phyloP scores from a whole-genome alignment of 169 alveolate species.

The Cyclospora cayetanensis region DNA sequence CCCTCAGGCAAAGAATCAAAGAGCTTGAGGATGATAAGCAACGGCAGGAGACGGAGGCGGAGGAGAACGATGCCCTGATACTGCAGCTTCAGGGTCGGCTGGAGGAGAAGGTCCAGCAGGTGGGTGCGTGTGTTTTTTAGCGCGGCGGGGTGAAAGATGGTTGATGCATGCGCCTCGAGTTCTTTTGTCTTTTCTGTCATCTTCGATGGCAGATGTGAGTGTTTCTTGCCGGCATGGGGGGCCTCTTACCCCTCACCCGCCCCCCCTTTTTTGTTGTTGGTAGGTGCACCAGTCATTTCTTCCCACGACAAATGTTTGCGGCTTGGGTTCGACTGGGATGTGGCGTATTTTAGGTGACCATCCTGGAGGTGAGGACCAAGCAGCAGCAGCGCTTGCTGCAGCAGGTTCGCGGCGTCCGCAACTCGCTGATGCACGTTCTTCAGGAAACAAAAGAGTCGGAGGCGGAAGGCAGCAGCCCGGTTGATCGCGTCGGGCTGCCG shows the following conservation, averaged over 20 bases:
- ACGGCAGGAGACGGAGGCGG: slow-evolving; percentile 63
- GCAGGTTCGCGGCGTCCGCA: slow-evolving; percentile 68
- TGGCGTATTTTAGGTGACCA: no score
- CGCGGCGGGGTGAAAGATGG: no score
- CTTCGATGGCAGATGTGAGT: no score
- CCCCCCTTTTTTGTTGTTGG: no score
- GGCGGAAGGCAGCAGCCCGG: neutral
- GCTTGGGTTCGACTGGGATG: no score
- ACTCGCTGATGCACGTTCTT: slow-evolving; percentile 43
- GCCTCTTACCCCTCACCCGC: no score
- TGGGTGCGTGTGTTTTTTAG: no score
- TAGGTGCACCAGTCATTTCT: no score
- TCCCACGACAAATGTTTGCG: no score
- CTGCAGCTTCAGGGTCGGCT: slow-evolving; percentile 38
- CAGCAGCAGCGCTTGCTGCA: slow-evolving; percentile 60
- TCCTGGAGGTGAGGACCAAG: slow-evolving; percentile 63
- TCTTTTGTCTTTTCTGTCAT: neutral
- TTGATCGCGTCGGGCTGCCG: neutral
- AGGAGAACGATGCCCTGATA: slow-evolving; percentile 67
- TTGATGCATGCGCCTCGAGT: no score
- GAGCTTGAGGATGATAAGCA: slow-evolving; percentile 57
- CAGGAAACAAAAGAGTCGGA: slow-evolving; percentile 31
- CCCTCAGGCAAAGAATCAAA: slow-evolving; percentile 26
- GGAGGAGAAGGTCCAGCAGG: slow-evolving; percentile 64
- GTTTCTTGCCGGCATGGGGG: no score